Conservation (phyloP, 176 grass and related monocot genomes). For the Aegilops speltoides region DNA sequence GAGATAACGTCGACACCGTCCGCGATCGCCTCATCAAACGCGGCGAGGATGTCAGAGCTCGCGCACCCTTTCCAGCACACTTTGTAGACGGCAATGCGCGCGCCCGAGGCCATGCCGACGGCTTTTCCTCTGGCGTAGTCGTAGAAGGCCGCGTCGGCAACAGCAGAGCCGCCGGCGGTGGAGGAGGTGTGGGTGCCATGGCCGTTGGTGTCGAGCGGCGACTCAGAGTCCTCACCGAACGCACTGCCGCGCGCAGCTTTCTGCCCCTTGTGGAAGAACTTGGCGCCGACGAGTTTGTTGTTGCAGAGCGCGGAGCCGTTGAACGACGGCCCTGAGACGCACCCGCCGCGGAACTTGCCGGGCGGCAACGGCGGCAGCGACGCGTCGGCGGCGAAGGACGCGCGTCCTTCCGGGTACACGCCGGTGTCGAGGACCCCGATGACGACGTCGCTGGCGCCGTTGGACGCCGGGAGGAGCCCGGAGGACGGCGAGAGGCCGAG, state of each 20-base stretch:
- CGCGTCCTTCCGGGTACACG: no score
- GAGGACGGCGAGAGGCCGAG: no score
- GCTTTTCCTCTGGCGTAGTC: conserved; percentile 16
- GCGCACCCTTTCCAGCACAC: conserved; percentile 20
- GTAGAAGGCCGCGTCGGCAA: neutral
- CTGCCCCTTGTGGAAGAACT: conserved; percentile 48
- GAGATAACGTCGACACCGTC: conserved; percentile 29
- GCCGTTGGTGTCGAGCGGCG: neutral
- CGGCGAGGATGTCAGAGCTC: neutral
- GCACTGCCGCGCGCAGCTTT: conserved; percentile 10
- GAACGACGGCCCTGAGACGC: no score
- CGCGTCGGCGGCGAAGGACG: no score
- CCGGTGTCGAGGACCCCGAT: no score
- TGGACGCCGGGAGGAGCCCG: no score
- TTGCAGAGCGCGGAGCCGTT: no score
- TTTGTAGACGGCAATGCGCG: conserved; percentile 31
- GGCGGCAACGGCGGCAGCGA: no score
- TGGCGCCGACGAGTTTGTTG: conserved; percentile 36
- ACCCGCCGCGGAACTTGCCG: no score
- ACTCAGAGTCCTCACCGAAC: conserved; percentile 17
- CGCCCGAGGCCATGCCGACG: conserved; percentile 15
- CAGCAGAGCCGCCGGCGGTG: neutral
- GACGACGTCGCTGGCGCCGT: no score
- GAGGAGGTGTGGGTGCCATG: conserved; percentile 37
- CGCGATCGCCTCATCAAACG: conserved; percentile 14